These are phyloP conservation scores for Diphasiastrum complanatum DNA, from an alignment of 83 land plant species.

Conservation along the genomic window DNA sequence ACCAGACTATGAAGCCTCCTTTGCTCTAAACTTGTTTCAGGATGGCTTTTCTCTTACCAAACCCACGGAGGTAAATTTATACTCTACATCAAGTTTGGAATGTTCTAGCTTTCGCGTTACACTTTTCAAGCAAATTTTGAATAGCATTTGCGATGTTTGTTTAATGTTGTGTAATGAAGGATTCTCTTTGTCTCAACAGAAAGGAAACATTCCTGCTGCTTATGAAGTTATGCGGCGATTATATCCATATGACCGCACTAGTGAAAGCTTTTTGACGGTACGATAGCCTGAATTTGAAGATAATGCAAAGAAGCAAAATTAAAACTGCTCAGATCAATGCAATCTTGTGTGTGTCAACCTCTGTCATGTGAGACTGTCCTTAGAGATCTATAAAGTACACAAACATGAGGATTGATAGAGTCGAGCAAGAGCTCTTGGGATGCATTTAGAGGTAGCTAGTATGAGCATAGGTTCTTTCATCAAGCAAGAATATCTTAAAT, in stretches of 20 bases:
- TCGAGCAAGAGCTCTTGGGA: too few species aligned
- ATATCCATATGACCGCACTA: slow-evolving; percentile 79
- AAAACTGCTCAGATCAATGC: too few species aligned
- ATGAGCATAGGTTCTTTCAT: too few species aligned
- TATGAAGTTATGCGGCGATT: slow-evolving; percentile 49
- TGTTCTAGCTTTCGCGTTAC: slow-evolving; percentile 1
- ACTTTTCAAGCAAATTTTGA: slow-evolving; percentile 3
- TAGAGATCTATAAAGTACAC: too few species aligned
- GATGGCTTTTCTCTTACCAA: slow-evolving; percentile 84
- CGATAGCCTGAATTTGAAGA: slow-evolving; percentile 6
- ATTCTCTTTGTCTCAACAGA: slow-evolving; percentile 35
- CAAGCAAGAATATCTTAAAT: too few species aligned
- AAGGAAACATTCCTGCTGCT: slow-evolving; percentile 35
- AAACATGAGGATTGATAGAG: too few species aligned
- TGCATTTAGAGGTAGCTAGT: too few species aligned
- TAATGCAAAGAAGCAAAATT: background rate
- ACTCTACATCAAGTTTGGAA: background rate
- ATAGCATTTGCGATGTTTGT: background rate
- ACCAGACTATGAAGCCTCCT: slow-evolving; percentile 84
- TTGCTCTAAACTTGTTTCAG: slow-evolving; percentile 67
- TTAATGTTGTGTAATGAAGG: background rate
- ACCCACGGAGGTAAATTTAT: slow-evolving; percentile 66
- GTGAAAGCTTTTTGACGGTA: slow-evolving; percentile 70
- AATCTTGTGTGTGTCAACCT: too few species aligned
- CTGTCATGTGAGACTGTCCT: background rate